These are phyloP conservation scores for Russula olivacea DNA, from an alignment of 768 basidiomycete genomes.

Conservation along the genomic window DNA sequence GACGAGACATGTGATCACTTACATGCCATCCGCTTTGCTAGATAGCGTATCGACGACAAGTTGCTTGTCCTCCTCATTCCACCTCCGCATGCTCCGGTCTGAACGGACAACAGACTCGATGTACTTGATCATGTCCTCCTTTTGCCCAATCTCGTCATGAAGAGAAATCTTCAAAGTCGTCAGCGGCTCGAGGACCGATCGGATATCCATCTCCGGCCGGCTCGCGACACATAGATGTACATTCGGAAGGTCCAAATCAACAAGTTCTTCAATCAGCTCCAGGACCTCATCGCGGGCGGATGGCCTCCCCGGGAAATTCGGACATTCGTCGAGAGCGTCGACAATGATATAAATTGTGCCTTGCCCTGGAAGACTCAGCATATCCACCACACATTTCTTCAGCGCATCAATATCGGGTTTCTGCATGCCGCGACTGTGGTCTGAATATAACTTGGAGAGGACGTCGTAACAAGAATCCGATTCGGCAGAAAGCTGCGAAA, in stretches of 20 bases:
- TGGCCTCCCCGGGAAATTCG: too few species aligned
- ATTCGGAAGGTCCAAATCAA: not conserved
- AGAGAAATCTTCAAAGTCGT: not conserved
- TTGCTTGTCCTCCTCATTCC: not conserved
- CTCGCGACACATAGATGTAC: not conserved
- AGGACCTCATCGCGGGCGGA: not conserved
- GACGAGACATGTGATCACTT: not conserved
- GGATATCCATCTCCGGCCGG: not conserved
- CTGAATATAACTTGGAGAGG: not conserved
- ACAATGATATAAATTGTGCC: too few species aligned
- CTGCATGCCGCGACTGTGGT: accelerated
- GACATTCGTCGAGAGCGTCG: too few species aligned
- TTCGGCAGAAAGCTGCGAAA: not conserved
- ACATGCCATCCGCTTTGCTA: conserved; percentile 15
- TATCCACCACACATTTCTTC: too few species aligned
- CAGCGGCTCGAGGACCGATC: not conserved
- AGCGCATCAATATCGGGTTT: too few species aligned
- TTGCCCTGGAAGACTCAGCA: too few species aligned
- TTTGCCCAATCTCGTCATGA: not conserved
- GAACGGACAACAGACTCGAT: too few species aligned
- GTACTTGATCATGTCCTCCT: not conserved
- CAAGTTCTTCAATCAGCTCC: not conserved
- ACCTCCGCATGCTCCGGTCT: not conserved
- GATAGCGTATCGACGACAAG: not conserved
- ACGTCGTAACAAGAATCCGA: not conserved